Percentiles rank a stretch among this genome's conserved stretches.
These are phyloP conservation scores for Annulohypoxylon stygium DNA, from an alignment of 495 filamentous ascomycete genomes.

Conservation along the genomic window DNA sequence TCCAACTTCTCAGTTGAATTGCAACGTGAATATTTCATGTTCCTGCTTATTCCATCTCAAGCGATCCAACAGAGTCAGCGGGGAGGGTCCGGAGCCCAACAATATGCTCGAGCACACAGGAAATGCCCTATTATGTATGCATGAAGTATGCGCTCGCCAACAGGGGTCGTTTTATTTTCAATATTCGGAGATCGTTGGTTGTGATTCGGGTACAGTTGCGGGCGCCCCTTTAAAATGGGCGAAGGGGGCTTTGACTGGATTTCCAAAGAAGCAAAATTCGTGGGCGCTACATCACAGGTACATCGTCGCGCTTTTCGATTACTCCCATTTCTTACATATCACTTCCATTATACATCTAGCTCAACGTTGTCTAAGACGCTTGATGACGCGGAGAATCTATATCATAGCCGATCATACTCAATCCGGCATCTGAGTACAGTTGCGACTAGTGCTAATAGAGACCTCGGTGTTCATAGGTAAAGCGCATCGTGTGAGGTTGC, in stretches of 20 bases:
- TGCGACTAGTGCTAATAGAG: slow-evolving; percentile 9
- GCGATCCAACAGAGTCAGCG: neutral
- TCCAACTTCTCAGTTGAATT: slow-evolving; percentile 23
- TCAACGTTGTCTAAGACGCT: neutral
- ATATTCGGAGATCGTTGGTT: neutral
- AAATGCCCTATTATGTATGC: slow-evolving; percentile 8
- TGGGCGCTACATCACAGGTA: neutral
- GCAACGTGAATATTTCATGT: slow-evolving; percentile 18
- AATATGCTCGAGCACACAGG: neutral
- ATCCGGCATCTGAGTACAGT: neutral
- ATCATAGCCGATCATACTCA: neutral
- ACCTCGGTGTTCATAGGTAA: slow-evolving; percentile 2
- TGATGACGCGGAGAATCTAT: slow-evolving; percentile 1
- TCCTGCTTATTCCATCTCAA: slow-evolving; percentile 14
- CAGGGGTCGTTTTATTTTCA: neutral
- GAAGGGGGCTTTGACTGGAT: neutral
- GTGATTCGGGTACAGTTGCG: neutral
- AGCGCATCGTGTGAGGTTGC: neutral
- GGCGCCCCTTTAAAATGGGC: slow-evolving; percentile 1
- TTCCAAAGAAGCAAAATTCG: neutral
- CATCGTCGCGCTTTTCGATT: slow-evolving; percentile 1
- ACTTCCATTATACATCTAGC: neutral
- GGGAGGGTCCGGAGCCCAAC: neutral
- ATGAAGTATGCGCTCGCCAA: neutral
- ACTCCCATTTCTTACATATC: slow-evolving; percentile 10